Base-by-base conservation (phyloP, 2,329 filamentous ascomycete genomes). In the Penicillium griseofulvum region DNA sequence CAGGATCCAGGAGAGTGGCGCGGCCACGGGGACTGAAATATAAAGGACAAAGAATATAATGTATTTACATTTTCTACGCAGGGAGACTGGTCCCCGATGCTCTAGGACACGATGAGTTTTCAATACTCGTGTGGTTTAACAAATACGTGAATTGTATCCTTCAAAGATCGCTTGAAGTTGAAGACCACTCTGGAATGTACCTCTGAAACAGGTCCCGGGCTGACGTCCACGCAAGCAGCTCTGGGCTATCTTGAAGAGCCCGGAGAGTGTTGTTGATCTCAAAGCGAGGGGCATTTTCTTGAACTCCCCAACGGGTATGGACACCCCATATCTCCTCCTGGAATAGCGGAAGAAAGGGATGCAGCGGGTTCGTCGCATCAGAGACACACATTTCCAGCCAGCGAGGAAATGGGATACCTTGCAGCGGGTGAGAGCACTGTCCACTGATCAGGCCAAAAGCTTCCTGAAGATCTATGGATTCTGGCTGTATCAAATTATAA, bases 401-500 rank as follows among this genome's bases (percentile, higher is more conserved):
- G 37, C 37, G 16, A 16, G 41, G 8, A 43, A 43, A 43, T 11
- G 41, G 29, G 24, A 26, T 29, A 9, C 19, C 19, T 16, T 39
- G 19, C 12, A 39, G 19, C 4, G 19, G 19, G 12, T 4, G 6
- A 24, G 37, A 24, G 19, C 19, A 24, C 3, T 39, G 37, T 9
- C 12, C 7, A 12, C 11, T 28, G 10, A 29, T 28, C 9, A 43
- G n/a, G 24, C 16, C 16, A 17, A 43, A 43, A 3, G 41, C n/a
- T n/a, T 26, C 11, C 9, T 26, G 26, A 26, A 43, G 41, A 43
- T 43, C 26, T 26, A 43, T 45, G 11, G 28, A 26, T 10, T 33
- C 42, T 2, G 57, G 56, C 24, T 55, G 59, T 3, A 63, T 42
- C 3, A 65, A 28, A 19, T 66, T 59, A 43, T 56, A 65, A 7